Conservation (phyloP, 1,139 yeast genomes). For the Yamadazyma oceani region DNA sequence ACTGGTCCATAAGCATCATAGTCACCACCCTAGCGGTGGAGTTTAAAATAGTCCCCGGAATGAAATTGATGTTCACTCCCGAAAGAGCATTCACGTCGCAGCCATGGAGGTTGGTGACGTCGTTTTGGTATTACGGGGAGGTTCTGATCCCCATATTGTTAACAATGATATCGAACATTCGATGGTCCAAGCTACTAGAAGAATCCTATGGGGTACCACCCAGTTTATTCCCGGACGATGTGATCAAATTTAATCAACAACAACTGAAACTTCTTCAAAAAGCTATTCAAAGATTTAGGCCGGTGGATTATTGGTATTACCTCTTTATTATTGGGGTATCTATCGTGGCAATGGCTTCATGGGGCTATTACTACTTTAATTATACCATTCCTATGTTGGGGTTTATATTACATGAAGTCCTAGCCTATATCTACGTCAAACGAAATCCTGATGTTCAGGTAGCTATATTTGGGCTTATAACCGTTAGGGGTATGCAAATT, state of each 20-base stretch:
- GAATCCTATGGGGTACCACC: constrained; percentile 14
- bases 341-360: constrained; percentile 16
- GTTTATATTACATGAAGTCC: constrained; percentile 23
- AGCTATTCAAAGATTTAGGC: constrained; percentile 15
- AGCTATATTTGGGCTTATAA: constrained; percentile 26
- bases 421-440: constrained; percentile 33
- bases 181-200: constrained; percentile 20
- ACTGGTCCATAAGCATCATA: constrained; percentile 22
- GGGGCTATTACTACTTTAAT: constrained; percentile 5
- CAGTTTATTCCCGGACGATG: constrained; percentile 20
- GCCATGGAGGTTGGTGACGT: constrained; percentile 40
- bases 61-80: constrained; percentile 22
- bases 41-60: constrained; percentile 9
- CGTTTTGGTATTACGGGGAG: constrained; percentile 35
- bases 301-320: constrained; percentile 32
- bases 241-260: constrained; percentile 16
- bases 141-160: constrained; percentile 15
- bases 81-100: constrained; percentile 26
- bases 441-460: constrained; percentile 26
- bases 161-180: constrained; percentile 14
- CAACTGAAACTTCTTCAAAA: constrained; percentile 18
- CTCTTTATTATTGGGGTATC: constrained; percentile 26
- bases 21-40: constrained; percentile 5
- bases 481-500: constrained; percentile 23
- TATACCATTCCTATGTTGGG: constrained; percentile 18